A percentile compares a stretch with the other conserved stretches of the same genome.
These are phyloP conservation scores for Dalbergia cultrata DNA, from an alignment of 306 rosid genomes.

Conservation along the genomic window DNA sequence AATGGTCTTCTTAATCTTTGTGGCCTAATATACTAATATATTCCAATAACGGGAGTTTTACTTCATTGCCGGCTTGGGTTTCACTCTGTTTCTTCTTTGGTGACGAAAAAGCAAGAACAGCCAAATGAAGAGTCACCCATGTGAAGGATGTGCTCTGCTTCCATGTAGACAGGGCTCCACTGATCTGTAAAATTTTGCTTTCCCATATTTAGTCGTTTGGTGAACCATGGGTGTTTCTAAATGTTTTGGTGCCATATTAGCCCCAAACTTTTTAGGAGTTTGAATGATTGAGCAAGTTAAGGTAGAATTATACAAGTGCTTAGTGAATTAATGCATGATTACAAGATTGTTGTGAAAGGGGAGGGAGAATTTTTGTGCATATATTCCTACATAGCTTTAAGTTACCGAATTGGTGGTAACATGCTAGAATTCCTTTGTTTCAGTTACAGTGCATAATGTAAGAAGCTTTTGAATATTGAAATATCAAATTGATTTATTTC, in stretches of 20 bases:
- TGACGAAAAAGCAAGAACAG: constrained; percentile 34
- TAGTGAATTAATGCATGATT: constrained; percentile 38
- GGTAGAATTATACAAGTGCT: constrained; percentile 39
- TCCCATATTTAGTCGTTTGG: constrained; percentile 39
- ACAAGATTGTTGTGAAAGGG: constrained; percentile 14
- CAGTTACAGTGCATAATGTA: constrained; percentile 6
- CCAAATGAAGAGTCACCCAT: constrained; percentile 36
- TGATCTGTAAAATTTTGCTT: constrained; percentile 38
- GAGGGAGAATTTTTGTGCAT: constrained; percentile 11
- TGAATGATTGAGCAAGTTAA: constrained; percentile 38
- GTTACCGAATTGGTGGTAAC: constrained; percentile 39
- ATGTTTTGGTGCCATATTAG: neutral
- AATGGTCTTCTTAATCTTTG: constrained; percentile 77
- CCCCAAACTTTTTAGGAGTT: constrained; percentile 21
- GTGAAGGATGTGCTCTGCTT: constrained; percentile 42
- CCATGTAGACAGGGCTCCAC: constrained; percentile 29
- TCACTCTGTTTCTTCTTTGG: constrained; percentile 38
- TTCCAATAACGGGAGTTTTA: constrained; percentile 42
- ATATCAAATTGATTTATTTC: constrained; percentile 17
- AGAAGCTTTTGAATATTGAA: constrained; percentile 41
- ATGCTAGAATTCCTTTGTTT: constrained; percentile 34
- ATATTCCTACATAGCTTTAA: constrained; percentile 24
- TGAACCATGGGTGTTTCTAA: constrained; percentile 19
- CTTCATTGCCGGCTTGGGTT: constrained; percentile 36
- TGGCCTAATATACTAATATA: constrained; percentile 61